A percentile compares a stretch with the other conserved stretches of the same genome.
phyloP scores from a whole-genome alignment of 2,329 filamentous ascomycete species.

The Alternaria sp. region DNA sequence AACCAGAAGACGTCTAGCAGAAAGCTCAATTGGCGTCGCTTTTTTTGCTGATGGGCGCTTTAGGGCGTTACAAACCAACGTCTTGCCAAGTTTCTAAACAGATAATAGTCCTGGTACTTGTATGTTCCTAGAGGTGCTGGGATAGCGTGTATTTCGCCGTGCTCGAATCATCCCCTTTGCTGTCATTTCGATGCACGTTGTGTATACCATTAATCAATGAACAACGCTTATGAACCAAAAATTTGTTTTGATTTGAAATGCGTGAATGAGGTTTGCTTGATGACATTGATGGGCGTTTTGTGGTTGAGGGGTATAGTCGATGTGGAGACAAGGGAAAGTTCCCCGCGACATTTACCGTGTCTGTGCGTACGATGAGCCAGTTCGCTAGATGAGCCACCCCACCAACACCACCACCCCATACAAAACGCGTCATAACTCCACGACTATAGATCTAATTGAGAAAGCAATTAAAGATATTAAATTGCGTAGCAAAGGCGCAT shows the following conservation, averaged over 20 bases:
- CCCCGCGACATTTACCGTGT: constrained; percentile 15
- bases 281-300: background rate
- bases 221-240: background rate
- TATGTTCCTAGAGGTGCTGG: background rate
- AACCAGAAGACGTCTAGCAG: background rate
- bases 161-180: too few relatives aligned
- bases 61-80: background rate
- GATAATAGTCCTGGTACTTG: background rate
- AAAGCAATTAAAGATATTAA: too few relatives aligned
- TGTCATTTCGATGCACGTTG: too few relatives aligned
- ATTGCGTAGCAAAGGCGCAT: too few relatives aligned
- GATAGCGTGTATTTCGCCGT: background rate
- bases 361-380: too few relatives aligned
- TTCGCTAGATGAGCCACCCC: too few relatives aligned
- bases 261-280: background rate
- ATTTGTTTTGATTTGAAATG: background rate
- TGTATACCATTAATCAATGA: background rate
- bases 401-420: too few relatives aligned
- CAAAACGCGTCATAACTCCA: too few relatives aligned
- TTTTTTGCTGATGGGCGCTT: background rate
- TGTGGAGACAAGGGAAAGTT: constrained; percentile 8
- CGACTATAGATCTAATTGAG: too few relatives aligned
- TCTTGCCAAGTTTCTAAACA: background rate
- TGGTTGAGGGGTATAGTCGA: constrained; percentile 1
- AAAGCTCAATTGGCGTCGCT: background rate